These are phyloP conservation scores for Apodospora peruviana DNA, from an alignment of 495 filamentous ascomycete species.

Conservation along the genomic window DNA sequence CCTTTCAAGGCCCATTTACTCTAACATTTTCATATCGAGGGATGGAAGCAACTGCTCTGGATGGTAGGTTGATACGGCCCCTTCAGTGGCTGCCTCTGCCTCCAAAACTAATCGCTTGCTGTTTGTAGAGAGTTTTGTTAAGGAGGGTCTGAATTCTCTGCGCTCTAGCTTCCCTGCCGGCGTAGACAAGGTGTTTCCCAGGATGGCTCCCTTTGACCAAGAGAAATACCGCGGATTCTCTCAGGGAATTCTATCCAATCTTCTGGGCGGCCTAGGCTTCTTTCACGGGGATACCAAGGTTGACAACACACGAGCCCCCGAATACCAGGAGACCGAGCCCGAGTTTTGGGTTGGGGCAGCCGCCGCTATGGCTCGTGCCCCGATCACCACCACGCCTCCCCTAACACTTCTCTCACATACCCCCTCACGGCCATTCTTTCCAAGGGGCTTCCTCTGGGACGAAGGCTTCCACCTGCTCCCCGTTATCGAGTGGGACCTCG, in stretches of 20 bases:
- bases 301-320: constrained; percentile 75
- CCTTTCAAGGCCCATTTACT: constrained; percentile 80
- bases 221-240: constrained; percentile 67
- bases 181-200: constrained; percentile 63
- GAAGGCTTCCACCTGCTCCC: constrained; percentile 92
- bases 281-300: constrained; percentile 81
- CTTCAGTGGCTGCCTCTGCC: no score
- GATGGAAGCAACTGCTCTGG: no score
- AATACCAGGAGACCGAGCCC: constrained; percentile 89
- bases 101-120: no score
- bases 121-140: no score
- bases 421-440: constrained; percentile 88
- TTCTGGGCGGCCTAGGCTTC: constrained; percentile 86
- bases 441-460: constrained; percentile 90
- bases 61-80: no score
- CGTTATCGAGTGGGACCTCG: constrained; percentile 82
- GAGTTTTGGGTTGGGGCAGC: constrained; percentile 86
- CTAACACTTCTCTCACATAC: constrained; percentile 83
- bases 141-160: no score
- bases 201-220: constrained; percentile 63
- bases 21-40: no score
- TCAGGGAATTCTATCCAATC: constrained; percentile 80
- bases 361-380: constrained; percentile 54
- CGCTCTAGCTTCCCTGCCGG: constrained; percentile 64
- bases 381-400: constrained; percentile 65